Evolutionary conservation across 2,329 filamentous ascomycete species (phyloP), one percentile per base, ranked within the genome.

Genomic region (Sclerotinia nivalis): DNA sequence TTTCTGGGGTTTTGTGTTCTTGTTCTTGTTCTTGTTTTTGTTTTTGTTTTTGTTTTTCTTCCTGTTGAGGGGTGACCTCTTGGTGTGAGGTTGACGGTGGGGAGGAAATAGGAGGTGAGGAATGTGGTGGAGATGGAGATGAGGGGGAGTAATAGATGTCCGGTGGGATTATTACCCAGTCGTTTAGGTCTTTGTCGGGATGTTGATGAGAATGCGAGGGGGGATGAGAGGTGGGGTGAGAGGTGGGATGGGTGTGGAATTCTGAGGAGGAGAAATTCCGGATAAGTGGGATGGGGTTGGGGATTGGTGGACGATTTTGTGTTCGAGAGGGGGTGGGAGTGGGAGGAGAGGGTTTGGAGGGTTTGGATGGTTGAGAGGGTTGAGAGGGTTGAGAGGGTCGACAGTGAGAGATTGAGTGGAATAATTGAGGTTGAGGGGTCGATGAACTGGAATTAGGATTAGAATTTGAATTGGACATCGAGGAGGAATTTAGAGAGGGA

Each of bases 81-180:
- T n/a, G 22, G 8, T 49, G 20, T 7, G 31, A 7, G 15, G 18
- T 34, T 34, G 43, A 20, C 15, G n/a, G n/a, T 4, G 10, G 31
- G 10, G 20, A 43, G n/a, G 49, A 13, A 25, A 28, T 25, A 4
- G 13, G 25, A 54, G 4, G 20, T n/a, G 31, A 2, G 40, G 15
- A 7, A 9, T 18, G 4, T 12, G 20, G 4, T 22, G 6, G 9
- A 8, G 22, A 18, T 34, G 10, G 28, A 28, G 59, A 49, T 62
- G 43, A 12, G 7, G 45, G 22, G 7, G 45, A 20, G 2, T 31
- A 43, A 18, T 40, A 22, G 2, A 37, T 9, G 40, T 52, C 61
- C 1, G 22, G 47, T 18, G 61, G 47, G 3, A 65, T 65, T 25
- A 65, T 40, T 18, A 65, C 61, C 61, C 61, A 65, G 20, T 65